These are phyloP conservation scores for Tulasnella sp. DNA, from an alignment of 768 basidiomycete species.

Conservation along the genomic window DNA sequence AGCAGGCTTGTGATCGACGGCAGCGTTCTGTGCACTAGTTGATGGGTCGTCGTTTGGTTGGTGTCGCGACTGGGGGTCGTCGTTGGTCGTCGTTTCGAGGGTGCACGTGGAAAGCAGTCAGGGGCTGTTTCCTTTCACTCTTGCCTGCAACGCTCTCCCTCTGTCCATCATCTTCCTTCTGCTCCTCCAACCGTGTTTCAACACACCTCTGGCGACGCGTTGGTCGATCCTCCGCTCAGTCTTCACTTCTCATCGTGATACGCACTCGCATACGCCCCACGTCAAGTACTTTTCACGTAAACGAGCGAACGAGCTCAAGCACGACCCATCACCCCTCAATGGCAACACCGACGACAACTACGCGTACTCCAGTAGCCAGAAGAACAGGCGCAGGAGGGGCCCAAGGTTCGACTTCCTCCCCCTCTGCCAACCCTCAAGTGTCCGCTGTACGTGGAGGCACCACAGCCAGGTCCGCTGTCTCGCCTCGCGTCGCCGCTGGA, in stretches of 20 bases:
- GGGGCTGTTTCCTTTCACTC: background rate
- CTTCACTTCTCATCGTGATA: background rate
- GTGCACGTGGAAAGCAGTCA: slow-evolving; percentile 2
- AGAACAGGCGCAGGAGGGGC: background rate
- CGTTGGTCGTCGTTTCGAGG: background rate
- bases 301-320: background rate
- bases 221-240: background rate
- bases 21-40: background rate
- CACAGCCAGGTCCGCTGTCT: slow-evolving; percentile 66
- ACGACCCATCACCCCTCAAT: slow-evolving; percentile 7
- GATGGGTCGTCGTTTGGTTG: background rate
- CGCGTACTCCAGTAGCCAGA: slow-evolving; percentile 11
- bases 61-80: background rate
- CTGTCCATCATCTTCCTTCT: background rate
- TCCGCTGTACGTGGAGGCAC: slow-evolving; percentile 26
- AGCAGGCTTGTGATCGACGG: too few species aligned
- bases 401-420: background rate
- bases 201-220: background rate
- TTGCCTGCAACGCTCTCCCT: background rate
- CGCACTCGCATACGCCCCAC: background rate
- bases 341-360: slow-evolving; percentile 16
- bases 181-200: background rate
- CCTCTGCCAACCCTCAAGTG: background rate
- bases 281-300: background rate
- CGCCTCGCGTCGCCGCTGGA: slow-evolving; percentile 57